Evolutionary conservation across 1,284 basidiomycete genomes (phyloP), one percentile per base, ranked within the genome.

Genomic region (Ustilago hordei): DNA sequence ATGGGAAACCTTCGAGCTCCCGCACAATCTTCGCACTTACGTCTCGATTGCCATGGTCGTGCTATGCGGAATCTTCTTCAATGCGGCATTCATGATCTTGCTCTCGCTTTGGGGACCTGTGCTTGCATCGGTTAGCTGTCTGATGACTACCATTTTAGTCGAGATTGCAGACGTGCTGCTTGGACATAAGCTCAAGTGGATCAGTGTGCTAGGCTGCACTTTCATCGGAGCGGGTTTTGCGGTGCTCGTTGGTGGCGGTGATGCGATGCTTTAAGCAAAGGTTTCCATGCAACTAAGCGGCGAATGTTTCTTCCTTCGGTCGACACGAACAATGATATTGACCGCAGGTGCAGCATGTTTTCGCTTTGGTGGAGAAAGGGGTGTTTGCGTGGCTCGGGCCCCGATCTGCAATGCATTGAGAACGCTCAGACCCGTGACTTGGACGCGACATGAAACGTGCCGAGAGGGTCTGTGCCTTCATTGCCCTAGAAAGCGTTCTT

Each of bases 101-200:
- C 64, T 86, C 1, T 76, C 80, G 28, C 69, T 85, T 0, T 86
- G 85, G 85, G 85, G 85, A 0, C 84, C 85, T 2, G 85, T 86
- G 19, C 53, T 85, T 34, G 85, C 85, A 8, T 77, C 71, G 52
- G 83, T 86, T 43, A 81, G 79, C 38, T 85, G 84, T 55, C 60
- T 86, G 34, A 71, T 83, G 50, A 84, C 84, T 1, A 86, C 85
- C 2, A 81, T 86, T 17, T 59, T 85, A 8, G 83, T 83, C 32
- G 77, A 83, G 60, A 62, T 81, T 12, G 81, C 77, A 0, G 81
- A 80, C 47, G 67, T 82, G 8, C 31, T 82, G 59, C 69, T 84
- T 2, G 84, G 84, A 1, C 68, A 81, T 35, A 45, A 73, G 43
- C 70, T 81, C 39, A 78, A 79, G 34, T 79, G 79, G 79, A 48